Base-by-base conservation (phyloP, 805 yeast species). In the Naumovozyma castellii region DNA sequence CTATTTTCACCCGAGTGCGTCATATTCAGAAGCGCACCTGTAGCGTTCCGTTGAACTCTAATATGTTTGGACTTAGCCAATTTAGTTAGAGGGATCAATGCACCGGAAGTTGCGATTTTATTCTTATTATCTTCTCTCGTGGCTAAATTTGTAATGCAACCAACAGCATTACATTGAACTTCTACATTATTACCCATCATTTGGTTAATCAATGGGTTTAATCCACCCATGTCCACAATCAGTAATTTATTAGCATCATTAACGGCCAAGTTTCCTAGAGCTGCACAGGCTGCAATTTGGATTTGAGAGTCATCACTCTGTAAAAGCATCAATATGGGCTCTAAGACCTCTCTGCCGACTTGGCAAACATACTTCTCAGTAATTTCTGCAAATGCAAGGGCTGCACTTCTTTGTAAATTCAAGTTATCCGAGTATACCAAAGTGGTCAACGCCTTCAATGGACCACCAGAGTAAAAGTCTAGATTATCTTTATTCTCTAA, bases 101-200 rank as follows among this genome's bases (percentile, higher is more conserved):
- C 98, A 15, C 98, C 99, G 17, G 94, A 80, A 36, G 87, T 81
- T 16, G 99, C 99, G 54, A 92, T 92, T 61, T 86, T 87, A 39
- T 92, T 80, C 63, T 92, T 92, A 66, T 92, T 92, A 55, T 86
- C 95, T 64, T 92, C 99, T 65, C 85, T 95, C 5, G 98, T 92
- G 5, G 98, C 98, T 62, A 92, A 75, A 59, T 92, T 92, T 29
- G 99, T 92, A 57, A 92, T 88, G 62, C 98, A 92, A 14, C 99
- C 99, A 42, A 92, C 98, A 2, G 99, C 98, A 59, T 92, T 92
- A 64, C 99, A 92, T 66, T 92, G 98, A 31, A 92, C 97, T 63
- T 92, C 99, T 43, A 92, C 94, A 56, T 92, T 92, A 40, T 92
- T 76, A 32, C 94, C 82, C 82, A 86, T 82, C 99, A 92, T 92